phyloP scores from a whole-genome alignment of 208 protist genomes.

The Tritrichomonas musculus region DNA sequence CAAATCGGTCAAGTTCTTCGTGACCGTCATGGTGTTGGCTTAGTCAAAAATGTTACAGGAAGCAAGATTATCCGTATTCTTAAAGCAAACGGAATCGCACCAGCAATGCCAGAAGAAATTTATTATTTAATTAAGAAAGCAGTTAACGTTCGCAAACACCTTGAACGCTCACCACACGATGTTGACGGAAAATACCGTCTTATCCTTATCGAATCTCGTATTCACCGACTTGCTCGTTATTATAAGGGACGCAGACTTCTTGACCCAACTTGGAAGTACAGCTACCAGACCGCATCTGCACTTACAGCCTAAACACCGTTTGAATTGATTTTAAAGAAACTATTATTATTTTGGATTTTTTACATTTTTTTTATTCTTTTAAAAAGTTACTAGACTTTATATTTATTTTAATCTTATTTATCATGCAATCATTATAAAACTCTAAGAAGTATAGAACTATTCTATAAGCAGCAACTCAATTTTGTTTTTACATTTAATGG shows the following conservation, averaged over 20 bases:
- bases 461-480: too few species aligned
- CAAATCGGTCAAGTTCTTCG: slow-evolving; percentile 97
- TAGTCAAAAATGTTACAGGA: slow-evolving; percentile 94
- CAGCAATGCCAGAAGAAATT: slow-evolving; percentile 99
- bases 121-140: slow-evolving; percentile 99
- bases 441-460: too few species aligned
- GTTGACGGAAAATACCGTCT: slow-evolving; percentile 96
- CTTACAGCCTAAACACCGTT: slow-evolving; percentile 66
- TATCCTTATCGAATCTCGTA: slow-evolving; percentile 98
- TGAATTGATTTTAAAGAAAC: too few species aligned
- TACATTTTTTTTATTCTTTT: too few species aligned
- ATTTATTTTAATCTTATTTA: too few species aligned
- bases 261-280: slow-evolving; percentile 85
- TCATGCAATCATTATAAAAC: too few species aligned
- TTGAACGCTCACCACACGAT: slow-evolving; percentile 93
- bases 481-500: too few species aligned
- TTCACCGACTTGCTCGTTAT: slow-evolving; percentile 98
- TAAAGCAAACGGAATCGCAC: slow-evolving; percentile 94
- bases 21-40: slow-evolving; percentile 96
- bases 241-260: slow-evolving; percentile 81
- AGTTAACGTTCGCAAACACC: slow-evolving; percentile 98
- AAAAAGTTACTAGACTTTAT: too few species aligned
- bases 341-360: too few species aligned
- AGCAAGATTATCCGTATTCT: slow-evolving; percentile 99
- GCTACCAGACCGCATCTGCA: slow-evolving; percentile 63